Evolutionary conservation across 192 early-diverging fungal genomes (phyloP).

Genomic region (Backusella luteola): DNA sequence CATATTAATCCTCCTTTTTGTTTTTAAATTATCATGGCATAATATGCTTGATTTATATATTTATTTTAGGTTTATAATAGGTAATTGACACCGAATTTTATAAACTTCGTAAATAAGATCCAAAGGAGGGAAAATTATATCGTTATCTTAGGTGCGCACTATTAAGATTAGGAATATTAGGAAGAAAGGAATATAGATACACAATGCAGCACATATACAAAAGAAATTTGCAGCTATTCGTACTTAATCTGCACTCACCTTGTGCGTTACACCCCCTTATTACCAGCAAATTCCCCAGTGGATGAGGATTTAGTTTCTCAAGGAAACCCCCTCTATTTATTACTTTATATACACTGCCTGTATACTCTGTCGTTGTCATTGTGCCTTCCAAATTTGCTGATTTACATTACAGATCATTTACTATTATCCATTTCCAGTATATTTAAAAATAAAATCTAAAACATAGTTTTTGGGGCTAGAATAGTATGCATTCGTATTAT

Average conservation of each 20-base stretch:
- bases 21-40: not conserved
- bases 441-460: not conserved
- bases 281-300: not conserved
- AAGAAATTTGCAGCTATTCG: not conserved
- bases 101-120: not conserved
- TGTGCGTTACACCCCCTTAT: not conserved
- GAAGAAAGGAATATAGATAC: not conserved
- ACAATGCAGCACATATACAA: not conserved
- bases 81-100: not conserved
- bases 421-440: not conserved
- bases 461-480: not conserved
- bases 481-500: not conserved
- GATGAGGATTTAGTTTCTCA: not conserved
- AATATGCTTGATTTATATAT: not conserved
- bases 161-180: not conserved
- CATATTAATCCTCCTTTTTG: not conserved
- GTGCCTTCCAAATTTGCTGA: conserved; percentile 2
- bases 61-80: not conserved
- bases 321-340: not conserved
- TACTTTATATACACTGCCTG: not conserved
- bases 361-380: conserved; percentile 5
- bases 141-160: not conserved
- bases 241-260: not conserved
- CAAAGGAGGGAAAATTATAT: not conserved
- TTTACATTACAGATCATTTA: not conserved